A percentile compares a stretch with the other conserved stretches of the same genome.
Conservation (phyloP, 495 filamentous ascomycete species). For the Xylaria longipes region DNA sequence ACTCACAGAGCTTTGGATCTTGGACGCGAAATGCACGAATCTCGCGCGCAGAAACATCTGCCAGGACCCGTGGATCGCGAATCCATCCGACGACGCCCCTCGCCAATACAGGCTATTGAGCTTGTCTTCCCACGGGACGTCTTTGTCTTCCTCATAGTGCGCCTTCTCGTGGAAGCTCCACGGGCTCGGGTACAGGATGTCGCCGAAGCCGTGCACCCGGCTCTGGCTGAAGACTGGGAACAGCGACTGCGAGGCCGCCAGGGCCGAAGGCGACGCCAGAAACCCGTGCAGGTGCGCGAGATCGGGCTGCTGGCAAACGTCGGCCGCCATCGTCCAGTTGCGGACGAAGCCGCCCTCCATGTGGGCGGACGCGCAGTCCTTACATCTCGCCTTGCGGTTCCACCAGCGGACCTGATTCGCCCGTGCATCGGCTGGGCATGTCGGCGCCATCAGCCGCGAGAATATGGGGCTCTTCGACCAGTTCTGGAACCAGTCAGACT, state of each 20-base stretch:
- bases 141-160: slow-evolving; percentile 59
- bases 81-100: slow-evolving; percentile 53
- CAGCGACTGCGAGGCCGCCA: slow-evolving; percentile 66
- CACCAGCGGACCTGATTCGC: slow-evolving; percentile 57
- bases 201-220: slow-evolving; percentile 64
- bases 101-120: slow-evolving; percentile 67
- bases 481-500: slow-evolving; percentile 33
- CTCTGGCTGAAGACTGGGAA: slow-evolving; percentile 78
- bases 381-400: slow-evolving; percentile 63
- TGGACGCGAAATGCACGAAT: slow-evolving; percentile 65
- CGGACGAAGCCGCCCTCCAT: slow-evolving; percentile 68
- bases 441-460: slow-evolving; percentile 54
- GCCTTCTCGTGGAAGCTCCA: slow-evolving; percentile 67
- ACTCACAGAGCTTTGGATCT: slow-evolving; percentile 35
- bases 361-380: slow-evolving; percentile 67
- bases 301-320: slow-evolving; percentile 82
- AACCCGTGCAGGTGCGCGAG: slow-evolving; percentile 75
- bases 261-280: slow-evolving; percentile 66
- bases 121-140: slow-evolving; percentile 60
- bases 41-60: slow-evolving; percentile 61
- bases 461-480: slow-evolving; percentile 49
- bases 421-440: slow-evolving; percentile 63
- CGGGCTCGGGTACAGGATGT: slow-evolving; percentile 75
- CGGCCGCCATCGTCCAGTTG: slow-evolving; percentile 67
- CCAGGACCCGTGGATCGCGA: slow-evolving; percentile 44